Conservation (phyloP, 1,284 basidiomycete genomes). For the Tilletiopsis washingtonensis region DNA sequence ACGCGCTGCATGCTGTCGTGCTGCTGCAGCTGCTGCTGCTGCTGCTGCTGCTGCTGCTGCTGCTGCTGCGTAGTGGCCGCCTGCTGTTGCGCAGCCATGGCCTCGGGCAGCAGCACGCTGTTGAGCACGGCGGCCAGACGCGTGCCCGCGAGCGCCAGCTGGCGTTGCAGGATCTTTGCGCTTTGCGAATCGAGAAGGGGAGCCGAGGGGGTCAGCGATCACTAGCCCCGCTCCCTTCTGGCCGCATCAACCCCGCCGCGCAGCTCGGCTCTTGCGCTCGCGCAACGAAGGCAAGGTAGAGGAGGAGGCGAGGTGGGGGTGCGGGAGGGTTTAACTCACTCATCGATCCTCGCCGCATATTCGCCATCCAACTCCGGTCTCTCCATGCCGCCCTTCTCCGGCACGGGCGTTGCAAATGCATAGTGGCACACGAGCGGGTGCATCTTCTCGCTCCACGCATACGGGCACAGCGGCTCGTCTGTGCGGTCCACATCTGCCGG, state of each 20-base stretch:
- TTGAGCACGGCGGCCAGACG: slow-evolving; percentile 74
- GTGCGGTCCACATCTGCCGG: slow-evolving; percentile 30
- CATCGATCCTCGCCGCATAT: slow-evolving; percentile 57
- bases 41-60: too few species aligned
- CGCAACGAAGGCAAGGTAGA: slow-evolving; percentile 33
- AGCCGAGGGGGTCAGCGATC: too few species aligned
- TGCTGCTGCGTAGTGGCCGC: background rate
- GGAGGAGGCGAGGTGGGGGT: background rate
- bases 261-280: too few species aligned
- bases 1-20: too few species aligned
- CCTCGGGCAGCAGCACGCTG: slow-evolving; percentile 43
- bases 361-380: slow-evolving; percentile 76
- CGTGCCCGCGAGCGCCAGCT: slow-evolving; percentile 72
- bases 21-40: too few species aligned
- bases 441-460: slow-evolving; percentile 43
- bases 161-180: slow-evolving; percentile 66
- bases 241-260: too few species aligned
- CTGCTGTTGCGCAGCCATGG: too few species aligned
- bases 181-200: too few species aligned
- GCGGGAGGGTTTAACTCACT: slow-evolving; percentile 6
- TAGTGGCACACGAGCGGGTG: slow-evolving; percentile 36
- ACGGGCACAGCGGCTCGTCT: slow-evolving; percentile 62
- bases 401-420: slow-evolving; percentile 62
- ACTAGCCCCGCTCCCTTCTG: too few species aligned
- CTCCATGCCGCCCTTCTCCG: slow-evolving; percentile 10